These are phyloP conservation scores for Phoma sp. DNA, from an alignment of 2,329 filamentous ascomycete species.

Conservation along the genomic window DNA sequence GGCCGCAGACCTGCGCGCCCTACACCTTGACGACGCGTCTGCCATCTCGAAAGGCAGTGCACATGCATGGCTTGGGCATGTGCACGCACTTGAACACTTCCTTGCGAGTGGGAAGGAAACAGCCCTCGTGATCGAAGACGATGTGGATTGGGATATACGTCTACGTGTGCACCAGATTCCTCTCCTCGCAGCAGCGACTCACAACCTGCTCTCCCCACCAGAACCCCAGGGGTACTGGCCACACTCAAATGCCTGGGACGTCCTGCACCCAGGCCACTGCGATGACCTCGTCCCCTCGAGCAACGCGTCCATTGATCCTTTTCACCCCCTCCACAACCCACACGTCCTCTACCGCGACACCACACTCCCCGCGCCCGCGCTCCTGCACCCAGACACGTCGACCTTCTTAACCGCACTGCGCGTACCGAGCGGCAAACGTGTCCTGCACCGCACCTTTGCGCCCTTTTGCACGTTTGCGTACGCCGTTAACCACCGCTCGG, in stretches of 20 bases:
- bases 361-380: neutral
- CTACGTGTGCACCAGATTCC: conserved; percentile 29
- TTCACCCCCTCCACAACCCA: neutral
- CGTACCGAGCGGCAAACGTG: conserved; percentile 24
- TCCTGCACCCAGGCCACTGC: conserved; percentile 52
- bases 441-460: conserved; percentile 44
- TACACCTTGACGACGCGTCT: conserved; percentile 17
- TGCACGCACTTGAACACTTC: conserved; percentile 4
- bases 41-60: neutral
- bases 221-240: neutral
- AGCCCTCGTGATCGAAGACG: conserved; percentile 39
- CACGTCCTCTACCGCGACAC: neutral
- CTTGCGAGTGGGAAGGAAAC: conserved; percentile 28
- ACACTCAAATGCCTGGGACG: conserved; percentile 37
- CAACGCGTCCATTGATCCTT: conserved; percentile 20
- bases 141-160: conserved; percentile 34
- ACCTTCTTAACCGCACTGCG: neutral
- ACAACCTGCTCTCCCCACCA: neutral
- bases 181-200: conserved; percentile 13
- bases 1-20: conserved; percentile 37
- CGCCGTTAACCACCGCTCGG: conserved; percentile 44
- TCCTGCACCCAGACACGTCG: neutral
- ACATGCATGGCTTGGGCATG: neutral
- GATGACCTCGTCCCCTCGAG: conserved; percentile 37
- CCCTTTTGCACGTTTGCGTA: conserved; percentile 53